Evolutionary conservation across 352 stramenopile genomes (phyloP), one percentile per base, ranked within the genome.

Genomic region (Globisporangium alternatum): DNA sequence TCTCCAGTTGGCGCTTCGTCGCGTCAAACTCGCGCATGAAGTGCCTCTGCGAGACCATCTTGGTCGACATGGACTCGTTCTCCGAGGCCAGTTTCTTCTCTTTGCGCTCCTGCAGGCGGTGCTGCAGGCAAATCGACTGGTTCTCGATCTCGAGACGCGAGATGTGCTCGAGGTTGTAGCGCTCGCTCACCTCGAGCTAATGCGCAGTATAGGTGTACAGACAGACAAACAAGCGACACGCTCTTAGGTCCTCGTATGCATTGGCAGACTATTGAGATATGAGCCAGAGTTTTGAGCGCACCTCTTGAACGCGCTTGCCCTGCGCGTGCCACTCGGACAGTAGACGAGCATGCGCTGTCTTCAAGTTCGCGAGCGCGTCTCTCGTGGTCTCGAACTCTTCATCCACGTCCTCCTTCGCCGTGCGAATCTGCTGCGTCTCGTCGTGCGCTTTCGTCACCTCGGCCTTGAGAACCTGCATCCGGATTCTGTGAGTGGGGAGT

Each of bases 71-170:
- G 5, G 63, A 19, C 25, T 72, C 69, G 17, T 67, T 68, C 30
- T 78, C 71, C 1, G 64, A 21, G 5, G 51, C 22, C 5, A 78
- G 35, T 19, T 69, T 64, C 9, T 53, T 61, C 52, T 83, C 75
- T 0, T 65, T 59, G 17, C 58, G 59, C 35, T 75, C 68, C 2
- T 67, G 55, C 31, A 67, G 51, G 44, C 71, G 65, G 17, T 75
- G 54, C 30, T 78, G 70, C 54, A 75, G 62, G 21, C 65, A 72
- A 7, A 80, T 75, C 44, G 59, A 69, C 44, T 78, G 69, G 58
- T 77, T 80, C 47, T 83, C 72, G 53, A 77, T 76, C 56, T 72
- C 67, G n/a, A 83, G 66, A 1, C 68, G 75, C 33, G 65, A 57
- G 33, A 79, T 75, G 43, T 75, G 72, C 56, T 81, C 74, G 41